Evolutionary conservation across 73 alveolate genomes (phyloP), one percentile per base, ranked within the genome.

Genomic region (Urostyla sp.): DNA sequence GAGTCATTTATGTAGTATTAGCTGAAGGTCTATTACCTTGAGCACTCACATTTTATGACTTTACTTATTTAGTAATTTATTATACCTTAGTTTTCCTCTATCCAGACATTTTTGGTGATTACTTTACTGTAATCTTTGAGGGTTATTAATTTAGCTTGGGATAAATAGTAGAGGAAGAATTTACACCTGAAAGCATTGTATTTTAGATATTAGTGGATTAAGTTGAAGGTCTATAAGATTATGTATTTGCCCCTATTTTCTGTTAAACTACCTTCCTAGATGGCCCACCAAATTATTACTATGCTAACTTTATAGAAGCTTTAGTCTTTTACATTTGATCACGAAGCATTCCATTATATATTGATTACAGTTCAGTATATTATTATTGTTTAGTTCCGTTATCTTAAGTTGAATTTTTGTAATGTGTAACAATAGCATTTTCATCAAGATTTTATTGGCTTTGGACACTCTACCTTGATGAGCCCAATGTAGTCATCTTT

Each of bases 221-320:
- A 63, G 11, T 63, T 1, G 45, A 20, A 4, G 44, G 4, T 63
- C 79, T 63, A 31, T 63, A 63, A 46, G 61, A 43, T 48, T 63
- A 24, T 21, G 79, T 63, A 40, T 63, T 63, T 38, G 79, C 79
- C 15, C 60, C 44, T 40, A 45, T 63, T 16, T 35, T 63, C n/a
- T 32, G 50, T 43, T 63, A 21, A 18, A 63, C 79, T n/a, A 63
- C 79, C 60, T 63, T 63, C 44, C 79, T 63, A n/a, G 79, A 63
- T 18, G 79, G 79, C 5, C 79, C 79, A n/a, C 79, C 79, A 37
- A 63, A 63, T 63, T 63, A 50, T 38, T 63, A 43, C 36, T 63
- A 21, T 7, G 79, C 44, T 0, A 63, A 1, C 31, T 63, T 63
- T 1, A 63, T 13, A 10, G 79, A 57, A 23, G 37, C 31, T 48